These are phyloP conservation scores for Sclerotinia trifoliorum DNA, from an alignment of 2,329 filamentous ascomycete genomes.

Conservation along the genomic window DNA sequence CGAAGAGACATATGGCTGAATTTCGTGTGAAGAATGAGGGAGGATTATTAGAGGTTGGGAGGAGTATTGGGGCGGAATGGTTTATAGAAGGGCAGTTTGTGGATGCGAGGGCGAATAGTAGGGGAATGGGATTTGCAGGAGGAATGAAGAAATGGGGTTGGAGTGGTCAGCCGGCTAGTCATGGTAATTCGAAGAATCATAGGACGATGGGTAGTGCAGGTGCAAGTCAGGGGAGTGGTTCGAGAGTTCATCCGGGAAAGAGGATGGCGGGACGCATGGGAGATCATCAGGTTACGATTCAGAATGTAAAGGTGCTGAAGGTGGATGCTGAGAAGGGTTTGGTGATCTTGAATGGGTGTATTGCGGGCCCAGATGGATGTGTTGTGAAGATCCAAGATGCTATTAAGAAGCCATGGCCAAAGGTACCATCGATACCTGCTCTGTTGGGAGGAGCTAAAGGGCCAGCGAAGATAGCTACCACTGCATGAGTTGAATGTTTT, in stretches of 20 bases:
- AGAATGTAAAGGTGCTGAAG: slow-evolving; percentile 87
- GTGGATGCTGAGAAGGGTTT: slow-evolving; percentile 85
- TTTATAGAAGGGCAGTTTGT: slow-evolving; percentile 89
- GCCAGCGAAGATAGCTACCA: slow-evolving; percentile 39
- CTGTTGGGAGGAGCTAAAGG: slow-evolving; percentile 51
- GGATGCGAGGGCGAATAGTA: slow-evolving; percentile 74
- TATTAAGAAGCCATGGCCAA: slow-evolving; percentile 78
- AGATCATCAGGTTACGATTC: slow-evolving; percentile 79
- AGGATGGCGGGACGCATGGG: slow-evolving; percentile 98
- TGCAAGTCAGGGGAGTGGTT: slow-evolving; percentile 87
- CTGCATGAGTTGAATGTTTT: slow-evolving; percentile 30
- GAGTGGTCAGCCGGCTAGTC: slow-evolving; percentile 80
- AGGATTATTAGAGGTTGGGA: slow-evolving; percentile 74
- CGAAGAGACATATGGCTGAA: slow-evolving; percentile 81
- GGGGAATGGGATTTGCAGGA: slow-evolving; percentile 92
- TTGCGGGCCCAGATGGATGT: slow-evolving; percentile 85
- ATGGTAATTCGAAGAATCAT: slow-evolving; percentile 95
- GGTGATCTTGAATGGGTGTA: slow-evolving; percentile 80
- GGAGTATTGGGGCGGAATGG: slow-evolving; percentile 79
- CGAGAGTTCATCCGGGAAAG: slow-evolving; percentile 90
- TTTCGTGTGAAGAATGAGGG: slow-evolving; percentile 75
- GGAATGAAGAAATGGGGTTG: slow-evolving; percentile 98
- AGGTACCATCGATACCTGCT: slow-evolving; percentile 46
- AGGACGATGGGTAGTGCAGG: slow-evolving; percentile 87
- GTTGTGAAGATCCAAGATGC: slow-evolving; percentile 86